Percentiles rank a stretch among this genome's conserved stretches.
Evolutionary conservation across 139 green algal species (phyloP).

Genomic region (Spirogloea muscicola): DNA sequence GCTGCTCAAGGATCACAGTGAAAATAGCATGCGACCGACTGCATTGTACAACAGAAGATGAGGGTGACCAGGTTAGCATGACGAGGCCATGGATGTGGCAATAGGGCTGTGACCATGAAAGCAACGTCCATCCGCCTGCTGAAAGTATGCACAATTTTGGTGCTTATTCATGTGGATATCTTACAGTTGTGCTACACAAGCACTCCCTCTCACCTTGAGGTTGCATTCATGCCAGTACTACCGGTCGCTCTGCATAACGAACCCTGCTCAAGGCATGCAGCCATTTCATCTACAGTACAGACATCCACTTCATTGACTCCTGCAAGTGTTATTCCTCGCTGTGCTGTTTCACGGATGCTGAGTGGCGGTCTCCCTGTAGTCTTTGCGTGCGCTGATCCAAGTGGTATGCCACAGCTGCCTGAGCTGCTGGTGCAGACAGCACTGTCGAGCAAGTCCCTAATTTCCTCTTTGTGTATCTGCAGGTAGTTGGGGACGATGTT

Average conservation of each 20-base stretch:
- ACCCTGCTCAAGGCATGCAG: conserved; percentile 69
- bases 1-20: conserved; percentile 93
- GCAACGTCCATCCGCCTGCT: too few species aligned
- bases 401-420: too few species aligned
- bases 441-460: conserved; percentile 40
- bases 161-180: conserved; percentile 6
- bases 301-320: conserved; percentile 70
- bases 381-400: too few species aligned
- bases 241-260: conserved; percentile 72
- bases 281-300: conserved; percentile 69
- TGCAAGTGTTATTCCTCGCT: conserved; percentile 53
- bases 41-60: too few species aligned
- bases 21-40: conserved; percentile 94
- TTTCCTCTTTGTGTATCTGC: conserved; percentile 49
- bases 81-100: too few species aligned
- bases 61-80: too few species aligned
- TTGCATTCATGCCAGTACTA: conserved; percentile 86
- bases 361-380: conserved; percentile 3
- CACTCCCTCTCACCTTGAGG: conserved; percentile 48
- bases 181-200: background rate
- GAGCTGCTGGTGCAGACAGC: too few species aligned
- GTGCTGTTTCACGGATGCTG: conserved; percentile 30
- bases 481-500: too few species aligned
- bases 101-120: too few species aligned
- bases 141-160: too few species aligned